Conservation (phyloP, 768 basidiomycete genomes). For the Cytidiella melzeri region DNA sequence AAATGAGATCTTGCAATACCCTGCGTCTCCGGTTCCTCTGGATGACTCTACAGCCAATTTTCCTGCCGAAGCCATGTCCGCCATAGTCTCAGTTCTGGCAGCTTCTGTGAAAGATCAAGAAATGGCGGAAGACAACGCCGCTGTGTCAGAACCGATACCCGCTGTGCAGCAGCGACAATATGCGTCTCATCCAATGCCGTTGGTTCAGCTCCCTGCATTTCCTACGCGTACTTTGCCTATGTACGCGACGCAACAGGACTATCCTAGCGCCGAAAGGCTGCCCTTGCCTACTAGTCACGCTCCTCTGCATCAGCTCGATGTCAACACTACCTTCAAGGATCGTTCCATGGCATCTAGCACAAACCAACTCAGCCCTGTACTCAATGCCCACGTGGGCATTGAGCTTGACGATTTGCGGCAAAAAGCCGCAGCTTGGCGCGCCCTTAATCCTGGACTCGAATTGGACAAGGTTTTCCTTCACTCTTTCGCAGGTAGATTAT, state of each 20-base stretch:
- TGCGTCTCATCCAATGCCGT: background rate
- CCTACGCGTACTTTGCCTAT: background rate
- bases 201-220: conserved; percentile 3
- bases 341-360: background rate
- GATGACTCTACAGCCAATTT: conserved; percentile 9
- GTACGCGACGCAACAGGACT: background rate
- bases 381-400: conserved; percentile 62
- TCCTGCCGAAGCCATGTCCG: conserved; percentile 19
- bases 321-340: background rate
- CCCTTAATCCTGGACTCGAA: conserved; percentile 48
- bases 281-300: background rate
- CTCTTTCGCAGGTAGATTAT: conserved; percentile 62
- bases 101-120: conserved; percentile 13
- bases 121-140: background rate
- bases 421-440: conserved; percentile 48
- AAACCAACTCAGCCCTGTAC: conserved; percentile 33
- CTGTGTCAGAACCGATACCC: background rate
- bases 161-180: background rate
- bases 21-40: background rate
- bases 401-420: conserved; percentile 45
- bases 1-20: background rate
- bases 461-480: conserved; percentile 63
- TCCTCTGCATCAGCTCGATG: conserved; percentile 1
- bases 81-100: conserved; percentile 22
- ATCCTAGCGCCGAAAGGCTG: background rate